Evolutionary conservation across 148 eudicot species (phyloP), one percentile per base, ranked within the genome.

Genomic region (Euryodendron excelsum): DNA sequence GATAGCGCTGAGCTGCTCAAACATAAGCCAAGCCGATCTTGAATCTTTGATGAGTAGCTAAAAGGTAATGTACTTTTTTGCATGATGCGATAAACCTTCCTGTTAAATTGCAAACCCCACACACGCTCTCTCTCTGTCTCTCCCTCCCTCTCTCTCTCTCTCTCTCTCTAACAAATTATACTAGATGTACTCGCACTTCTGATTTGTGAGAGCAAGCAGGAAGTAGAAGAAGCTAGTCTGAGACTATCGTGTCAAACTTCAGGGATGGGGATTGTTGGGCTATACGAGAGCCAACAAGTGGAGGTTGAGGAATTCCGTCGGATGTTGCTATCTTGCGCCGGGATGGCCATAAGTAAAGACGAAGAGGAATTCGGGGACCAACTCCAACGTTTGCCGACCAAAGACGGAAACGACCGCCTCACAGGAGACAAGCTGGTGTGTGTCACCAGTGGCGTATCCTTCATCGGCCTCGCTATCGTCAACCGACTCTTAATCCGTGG

Each of bases 401-500:
- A 37, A 0, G 80, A 20, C 15, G 33, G 28, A 17, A 27, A 77
- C 75, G 71, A 75, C 39, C 75, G 34, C 34, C 66, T 5, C 3
- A 8, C 63, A 1, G 77, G 44, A 23, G 89, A 87, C n/a, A 89
- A 81, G 84, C 10, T 82, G 59, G 90, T 87, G 21, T 87, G 92
- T 28, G 90, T 89, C 64, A 89, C 92, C 41, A 86, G 90, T 78
- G 92, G 90, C 60, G 87, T 86, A 1, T 87, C 92, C 3, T 89
- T 50, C 79, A 79, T 89, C 44, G 90, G 92, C 3, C 71, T 82
- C 41, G 89, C 89, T 55, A 74, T 87, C 55, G 90, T 89, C 17
- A 84, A 82, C 62, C 82, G 78, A 28, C 92, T 89, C 67, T 50
- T 89, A 5, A 64, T 79, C 77, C 81, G 77, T 44, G 92, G 92